Evolutionary conservation across 495 filamentous ascomycete species (phyloP).

Genomic region (Lepraria neglecta): DNA sequence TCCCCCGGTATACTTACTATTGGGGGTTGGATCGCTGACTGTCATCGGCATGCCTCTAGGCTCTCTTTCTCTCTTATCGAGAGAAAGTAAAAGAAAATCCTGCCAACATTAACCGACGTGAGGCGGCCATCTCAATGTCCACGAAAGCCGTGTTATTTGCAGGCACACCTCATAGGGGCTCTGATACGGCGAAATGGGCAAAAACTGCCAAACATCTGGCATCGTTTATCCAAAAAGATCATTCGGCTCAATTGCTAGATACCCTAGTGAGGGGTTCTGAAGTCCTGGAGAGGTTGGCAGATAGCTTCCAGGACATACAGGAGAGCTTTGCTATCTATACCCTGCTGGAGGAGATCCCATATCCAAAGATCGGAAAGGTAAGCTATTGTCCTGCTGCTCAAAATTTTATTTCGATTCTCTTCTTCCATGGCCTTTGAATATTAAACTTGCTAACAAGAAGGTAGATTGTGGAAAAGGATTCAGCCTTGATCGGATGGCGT

Average conservation of each 20-base stretch:
- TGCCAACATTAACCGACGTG: not conserved
- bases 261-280: not conserved
- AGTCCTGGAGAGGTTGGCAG: not conserved
- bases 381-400: too few relatives aligned
- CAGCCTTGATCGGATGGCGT: not conserved
- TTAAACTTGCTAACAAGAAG: not conserved
- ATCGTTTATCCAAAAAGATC: not conserved
- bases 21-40: not conserved
- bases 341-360: not conserved
- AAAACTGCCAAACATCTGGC: slow-evolving; percentile 58
- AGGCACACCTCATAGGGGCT: slow-evolving; percentile 75
- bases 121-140: not conserved
- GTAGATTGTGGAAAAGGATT: slow-evolving; percentile 8
- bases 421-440: too few relatives aligned
- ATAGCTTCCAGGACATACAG: not conserved
- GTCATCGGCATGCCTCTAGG: not conserved
- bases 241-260: not conserved
- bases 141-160: slow-evolving; percentile 56
- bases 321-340: not conserved
- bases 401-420: too few relatives aligned
- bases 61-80: not conserved
- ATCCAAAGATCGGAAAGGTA: slow-evolving; percentile 1
- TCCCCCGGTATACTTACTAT: not conserved
- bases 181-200: slow-evolving; percentile 67
- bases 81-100: not conserved